These are phyloP conservation scores for Stemphylium vesicarium DNA, from an alignment of 2,329 filamentous ascomycete genomes.

Conservation along the genomic window DNA sequence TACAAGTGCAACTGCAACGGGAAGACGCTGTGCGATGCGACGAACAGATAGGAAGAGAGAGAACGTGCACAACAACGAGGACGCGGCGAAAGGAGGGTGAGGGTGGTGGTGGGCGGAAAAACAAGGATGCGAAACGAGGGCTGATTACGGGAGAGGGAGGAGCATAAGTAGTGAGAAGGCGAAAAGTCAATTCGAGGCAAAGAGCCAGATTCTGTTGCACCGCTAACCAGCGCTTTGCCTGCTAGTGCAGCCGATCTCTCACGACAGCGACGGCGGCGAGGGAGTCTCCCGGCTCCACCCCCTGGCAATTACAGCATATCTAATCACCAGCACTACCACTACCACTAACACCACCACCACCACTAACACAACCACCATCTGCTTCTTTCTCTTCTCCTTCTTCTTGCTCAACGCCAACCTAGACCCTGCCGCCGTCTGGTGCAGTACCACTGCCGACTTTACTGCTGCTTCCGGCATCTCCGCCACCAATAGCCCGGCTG, in stretches of 20 bases:
- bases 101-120: conserved; percentile 2
- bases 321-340: not conserved
- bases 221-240: conserved; percentile 8
- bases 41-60: not conserved
- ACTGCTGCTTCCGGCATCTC: not conserved
- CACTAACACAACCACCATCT: not conserved
- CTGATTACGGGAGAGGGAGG: conserved; percentile 10
- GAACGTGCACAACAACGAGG: conserved; percentile 18
- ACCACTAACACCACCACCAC: not conserved
- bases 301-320: conserved; percentile 3
- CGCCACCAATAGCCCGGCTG: not conserved
- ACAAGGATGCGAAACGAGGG: conserved; percentile 11
- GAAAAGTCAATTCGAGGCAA: conserved; percentile 9
- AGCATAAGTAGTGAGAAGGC: conserved; percentile 7
- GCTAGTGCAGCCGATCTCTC: conserved; percentile 14
- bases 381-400: not conserved
- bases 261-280: conserved; percentile 3
- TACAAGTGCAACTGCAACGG: not conserved
- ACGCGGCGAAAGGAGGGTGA: conserved; percentile 5
- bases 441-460: too few relatives aligned
- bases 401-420: not conserved
- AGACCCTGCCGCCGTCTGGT: too few relatives aligned
- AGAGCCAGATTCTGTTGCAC: conserved; percentile 11
- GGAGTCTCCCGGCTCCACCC: conserved; percentile 16
- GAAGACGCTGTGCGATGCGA: conserved; percentile 3